Evolutionary conservation across 2,329 filamentous ascomycete species (phyloP).

Genomic region (Aspergillus hortae): DNA sequence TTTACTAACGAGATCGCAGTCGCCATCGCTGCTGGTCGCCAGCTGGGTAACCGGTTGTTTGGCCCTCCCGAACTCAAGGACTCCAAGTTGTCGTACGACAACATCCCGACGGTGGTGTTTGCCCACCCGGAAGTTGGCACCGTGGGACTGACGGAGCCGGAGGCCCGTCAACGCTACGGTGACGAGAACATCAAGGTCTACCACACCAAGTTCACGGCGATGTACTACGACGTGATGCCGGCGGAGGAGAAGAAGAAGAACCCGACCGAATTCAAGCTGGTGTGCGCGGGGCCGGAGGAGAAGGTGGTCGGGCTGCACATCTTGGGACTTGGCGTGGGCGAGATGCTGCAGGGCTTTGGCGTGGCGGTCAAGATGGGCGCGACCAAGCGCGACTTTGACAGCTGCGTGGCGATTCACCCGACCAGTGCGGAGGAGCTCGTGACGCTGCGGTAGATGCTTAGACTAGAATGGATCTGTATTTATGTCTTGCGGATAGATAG

Average conservation of each 20-base stretch:
- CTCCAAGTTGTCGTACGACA: slow-evolving; percentile 47
- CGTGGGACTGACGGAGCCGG: slow-evolving; percentile 48
- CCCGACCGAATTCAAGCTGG: slow-evolving; percentile 50
- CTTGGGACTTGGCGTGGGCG: slow-evolving; percentile 45
- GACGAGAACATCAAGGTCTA: slow-evolving; percentile 51
- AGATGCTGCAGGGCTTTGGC: slow-evolving; percentile 75
- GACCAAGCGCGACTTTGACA: slow-evolving; percentile 73
- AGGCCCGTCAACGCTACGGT: slow-evolving; percentile 46
- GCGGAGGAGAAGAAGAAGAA: slow-evolving; percentile 48
- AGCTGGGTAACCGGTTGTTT: slow-evolving; percentile 49
- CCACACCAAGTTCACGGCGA: slow-evolving; percentile 47
- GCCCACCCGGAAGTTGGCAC: slow-evolving; percentile 50
- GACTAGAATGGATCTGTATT: too few species aligned
- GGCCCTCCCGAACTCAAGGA: slow-evolving; percentile 43
- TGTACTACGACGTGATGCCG: slow-evolving; percentile 48
- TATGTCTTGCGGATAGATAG: too few species aligned
- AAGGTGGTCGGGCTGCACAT: slow-evolving; percentile 51
- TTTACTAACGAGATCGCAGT: slow-evolving; percentile 26
- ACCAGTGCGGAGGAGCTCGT: slow-evolving; percentile 74
- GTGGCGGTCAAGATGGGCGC: slow-evolving; percentile 78
- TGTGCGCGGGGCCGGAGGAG: slow-evolving; percentile 48
- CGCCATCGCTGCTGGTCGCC: slow-evolving; percentile 50
- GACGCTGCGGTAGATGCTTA: slow-evolving; percentile 44
- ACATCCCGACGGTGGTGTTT: slow-evolving; percentile 53
- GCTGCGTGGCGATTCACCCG: slow-evolving; percentile 71